These are phyloP conservation scores for Conringia planisiliqua DNA, from an alignment of 345 rosid genomes.

Conservation along the genomic window DNA sequence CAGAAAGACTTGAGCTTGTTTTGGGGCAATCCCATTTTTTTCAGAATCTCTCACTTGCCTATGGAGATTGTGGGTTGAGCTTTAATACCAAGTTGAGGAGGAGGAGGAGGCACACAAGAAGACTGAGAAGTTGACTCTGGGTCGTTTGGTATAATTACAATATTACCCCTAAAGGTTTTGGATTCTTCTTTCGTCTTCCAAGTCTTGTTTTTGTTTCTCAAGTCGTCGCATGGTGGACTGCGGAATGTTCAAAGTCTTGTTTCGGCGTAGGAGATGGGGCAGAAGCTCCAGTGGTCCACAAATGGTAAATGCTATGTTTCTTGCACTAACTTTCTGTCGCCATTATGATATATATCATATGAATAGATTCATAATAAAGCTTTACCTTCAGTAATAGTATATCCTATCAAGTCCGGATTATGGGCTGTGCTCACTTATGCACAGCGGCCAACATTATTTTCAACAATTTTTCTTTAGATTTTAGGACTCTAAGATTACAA, in stretches of 20 bases:
- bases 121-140: constrained; percentile 9
- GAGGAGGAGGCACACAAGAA: not conserved
- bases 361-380: too few species aligned
- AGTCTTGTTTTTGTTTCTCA: not conserved
- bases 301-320: not conserved
- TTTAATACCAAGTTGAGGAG: not conserved
- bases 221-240: constrained; percentile 29
- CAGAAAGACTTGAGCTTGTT: constrained; percentile 2
- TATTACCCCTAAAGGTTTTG: not conserved
- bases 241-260: constrained; percentile 21
- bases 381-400: too few species aligned
- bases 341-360: not conserved
- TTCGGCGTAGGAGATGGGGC: not conserved
- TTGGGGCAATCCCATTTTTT: constrained; percentile 20
- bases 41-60: not conserved
- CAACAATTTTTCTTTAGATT: too few species aligned
- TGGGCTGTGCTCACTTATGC: too few species aligned
- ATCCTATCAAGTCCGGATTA: too few species aligned
- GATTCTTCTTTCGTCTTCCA: not conserved
- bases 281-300: not conserved
- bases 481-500: too few species aligned
- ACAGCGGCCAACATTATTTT: too few species aligned
- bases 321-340: not conserved
- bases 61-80: not conserved
- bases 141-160: constrained; percentile 18